Conservation (phyloP, 2,329 filamentous ascomycete species). For the Colletotrichum neosansevieriae region DNA sequence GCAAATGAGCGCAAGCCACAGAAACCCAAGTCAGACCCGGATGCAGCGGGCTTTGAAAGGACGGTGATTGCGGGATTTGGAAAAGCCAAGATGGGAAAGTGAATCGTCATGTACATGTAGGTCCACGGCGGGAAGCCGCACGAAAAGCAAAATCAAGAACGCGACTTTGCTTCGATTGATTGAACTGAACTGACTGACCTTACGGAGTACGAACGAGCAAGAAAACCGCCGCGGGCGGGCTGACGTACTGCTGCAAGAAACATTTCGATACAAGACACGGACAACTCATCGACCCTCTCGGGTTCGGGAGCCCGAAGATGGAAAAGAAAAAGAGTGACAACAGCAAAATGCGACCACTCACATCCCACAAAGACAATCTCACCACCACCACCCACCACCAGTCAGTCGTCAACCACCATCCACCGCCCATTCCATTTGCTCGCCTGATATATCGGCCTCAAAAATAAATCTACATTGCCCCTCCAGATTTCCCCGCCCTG, state of each 20-base stretch:
- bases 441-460: neutral
- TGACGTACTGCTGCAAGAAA: too few species aligned
- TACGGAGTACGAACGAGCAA: too few species aligned
- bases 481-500: constrained; percentile 3
- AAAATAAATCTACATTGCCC: neutral
- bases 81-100: constrained; percentile 1
- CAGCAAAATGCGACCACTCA: constrained; percentile 29
- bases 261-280: neutral
- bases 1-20: too few species aligned
- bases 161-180: too few species aligned
- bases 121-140: neutral
- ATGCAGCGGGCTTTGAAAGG: too few species aligned
- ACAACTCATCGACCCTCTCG: neutral
- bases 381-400: neutral
- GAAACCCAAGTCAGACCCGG: neutral
- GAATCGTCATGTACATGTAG: neutral
- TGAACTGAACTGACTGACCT: too few species aligned
- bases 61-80: neutral
- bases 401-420: neutral
- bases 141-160: neutral
- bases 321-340: too few species aligned
- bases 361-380: constrained; percentile 20
- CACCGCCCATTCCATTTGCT: neutral
- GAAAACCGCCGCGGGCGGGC: too few species aligned
- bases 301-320: neutral